Percentiles rank a stretch among this genome's conserved stretches.
Evolutionary conservation across 2,329 filamentous ascomycete genomes (phyloP).

Genomic region (Ambrosiella cleistominuta): DNA sequence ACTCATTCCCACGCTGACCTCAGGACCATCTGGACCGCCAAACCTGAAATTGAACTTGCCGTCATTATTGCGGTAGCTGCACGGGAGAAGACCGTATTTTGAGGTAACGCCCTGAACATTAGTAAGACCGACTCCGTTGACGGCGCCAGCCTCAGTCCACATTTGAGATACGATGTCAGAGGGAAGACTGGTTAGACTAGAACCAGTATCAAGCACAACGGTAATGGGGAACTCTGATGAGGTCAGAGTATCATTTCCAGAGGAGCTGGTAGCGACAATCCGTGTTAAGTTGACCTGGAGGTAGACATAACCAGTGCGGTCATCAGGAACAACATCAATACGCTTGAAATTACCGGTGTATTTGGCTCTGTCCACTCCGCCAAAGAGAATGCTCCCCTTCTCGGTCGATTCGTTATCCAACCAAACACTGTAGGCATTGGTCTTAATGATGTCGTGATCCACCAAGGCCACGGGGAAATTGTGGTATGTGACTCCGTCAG

Average conservation of each 20-base stretch:
- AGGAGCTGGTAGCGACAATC: slow-evolving; percentile 28
- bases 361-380: slow-evolving; percentile 63
- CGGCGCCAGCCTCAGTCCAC: slow-evolving; percentile 37
- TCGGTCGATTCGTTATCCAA: slow-evolving; percentile 40
- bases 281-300: slow-evolving; percentile 33
- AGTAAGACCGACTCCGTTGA: slow-evolving; percentile 20
- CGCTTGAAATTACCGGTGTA: slow-evolving; percentile 46
- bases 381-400: slow-evolving; percentile 58
- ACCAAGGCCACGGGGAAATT: slow-evolving; percentile 51
- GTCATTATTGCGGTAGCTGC: slow-evolving; percentile 25
- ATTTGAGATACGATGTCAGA: slow-evolving; percentile 36
- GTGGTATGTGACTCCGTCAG: slow-evolving; percentile 21
- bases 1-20: slow-evolving; percentile 35
- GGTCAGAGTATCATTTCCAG: slow-evolving; percentile 30
- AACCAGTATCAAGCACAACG: slow-evolving; percentile 57
- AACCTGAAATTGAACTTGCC: slow-evolving; percentile 39
- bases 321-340: slow-evolving; percentile 35
- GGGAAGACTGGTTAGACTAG: slow-evolving; percentile 54
- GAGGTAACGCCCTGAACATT: slow-evolving; percentile 10
- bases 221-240: slow-evolving; percentile 30
- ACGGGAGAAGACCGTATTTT: slow-evolving; percentile 31
- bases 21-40: slow-evolving; percentile 29
- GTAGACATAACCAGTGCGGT: slow-evolving; percentile 25
- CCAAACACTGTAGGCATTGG: slow-evolving; percentile 56
- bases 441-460: slow-evolving; percentile 43